These are phyloP conservation scores for Lachancea sp. DNA, from an alignment of 805 yeast species.

Conservation along the genomic window DNA sequence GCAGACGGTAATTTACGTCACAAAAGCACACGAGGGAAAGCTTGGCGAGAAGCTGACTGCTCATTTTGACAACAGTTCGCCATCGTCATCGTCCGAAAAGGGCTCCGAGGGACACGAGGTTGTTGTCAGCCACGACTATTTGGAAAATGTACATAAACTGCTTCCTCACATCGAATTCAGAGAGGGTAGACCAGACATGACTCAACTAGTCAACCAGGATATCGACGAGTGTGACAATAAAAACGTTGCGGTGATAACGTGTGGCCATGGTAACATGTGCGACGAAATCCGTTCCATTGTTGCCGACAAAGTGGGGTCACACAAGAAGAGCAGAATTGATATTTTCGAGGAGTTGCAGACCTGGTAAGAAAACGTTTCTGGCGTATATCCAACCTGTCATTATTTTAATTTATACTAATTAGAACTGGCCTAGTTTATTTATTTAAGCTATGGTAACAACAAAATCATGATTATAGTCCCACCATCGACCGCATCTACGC, in stretches of 20 bases:
- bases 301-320: slow-evolving; percentile 28
- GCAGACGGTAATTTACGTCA: slow-evolving; percentile 46
- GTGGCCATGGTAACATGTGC: slow-evolving; percentile 51
- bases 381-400: neutral
- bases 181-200: slow-evolving; percentile 42
- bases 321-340: slow-evolving; percentile 41
- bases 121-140: neutral
- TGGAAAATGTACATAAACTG: slow-evolving; percentile 14
- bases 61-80: slow-evolving; percentile 1
- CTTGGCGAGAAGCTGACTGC: slow-evolving; percentile 9
- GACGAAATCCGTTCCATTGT: slow-evolving; percentile 45
- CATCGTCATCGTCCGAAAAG: slow-evolving; percentile 8
- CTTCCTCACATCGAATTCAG: slow-evolving; percentile 36
- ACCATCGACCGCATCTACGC: too few species aligned
- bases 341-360: slow-evolving; percentile 52
- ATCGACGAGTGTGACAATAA: slow-evolving; percentile 33
- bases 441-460: neutral
- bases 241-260: slow-evolving; percentile 45
- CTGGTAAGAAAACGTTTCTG: slow-evolving; percentile 35
- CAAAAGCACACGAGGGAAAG: slow-evolving; percentile 35
- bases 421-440: neutral
- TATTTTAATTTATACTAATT: neutral
- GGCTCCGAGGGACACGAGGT: slow-evolving; percentile 7
- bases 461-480: too few species aligned
- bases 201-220: slow-evolving; percentile 34